Base-by-base conservation (phyloP, 2,329 filamentous ascomycete species). In the Venturia effusa region DNA sequence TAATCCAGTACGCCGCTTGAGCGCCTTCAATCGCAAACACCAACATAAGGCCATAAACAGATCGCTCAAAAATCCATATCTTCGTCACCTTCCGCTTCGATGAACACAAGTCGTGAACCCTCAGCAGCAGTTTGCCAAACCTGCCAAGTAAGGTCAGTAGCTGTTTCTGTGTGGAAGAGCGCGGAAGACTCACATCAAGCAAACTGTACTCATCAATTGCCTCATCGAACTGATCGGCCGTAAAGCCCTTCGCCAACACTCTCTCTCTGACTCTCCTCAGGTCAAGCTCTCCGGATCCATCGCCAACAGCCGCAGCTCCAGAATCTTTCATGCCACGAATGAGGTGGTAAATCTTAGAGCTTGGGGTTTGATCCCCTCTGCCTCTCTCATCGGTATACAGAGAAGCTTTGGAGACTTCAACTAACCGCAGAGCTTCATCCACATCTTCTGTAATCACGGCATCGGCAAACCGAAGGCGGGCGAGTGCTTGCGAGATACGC, bases 231-330 rank as follows among this genome's bases (percentile, higher is more conserved):
- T 99, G 92, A 75, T 97, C 91, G 68, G 92, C 88, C 0, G 93
- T 99, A 76, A 97, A 99, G 2, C 94, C 94, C 83, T 96, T 97
- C 62, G 92, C 94, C 70, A 97, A 82, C 37, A 99, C 92, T 68
- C 94, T 81, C 76, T 97, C 92, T 74, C 92, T 85, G 66, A 99
- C 90, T 76, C 91, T 89, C 68, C 89, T 84, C 80, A 99, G 83
- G 75, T 88, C 94, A 70, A 99, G 78, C 76, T 97, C 92, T 24
- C 89, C 80, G 73, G 72, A 81, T 34, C 90, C 91, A 59, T 91
- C 86, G 51, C 89, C 87, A 69, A 93, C 92, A 64, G 85, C 85
- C 57, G 85, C 86, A 63, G 92, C 91, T 64, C 93, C 92, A 62
- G 86, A 88, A 70, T 96, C 92, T 57, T 90, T 88, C 77, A 97